Evolutionary conservation across 768 basidiomycete genomes (phyloP).

Genomic region (Gyrodon lividus): DNA sequence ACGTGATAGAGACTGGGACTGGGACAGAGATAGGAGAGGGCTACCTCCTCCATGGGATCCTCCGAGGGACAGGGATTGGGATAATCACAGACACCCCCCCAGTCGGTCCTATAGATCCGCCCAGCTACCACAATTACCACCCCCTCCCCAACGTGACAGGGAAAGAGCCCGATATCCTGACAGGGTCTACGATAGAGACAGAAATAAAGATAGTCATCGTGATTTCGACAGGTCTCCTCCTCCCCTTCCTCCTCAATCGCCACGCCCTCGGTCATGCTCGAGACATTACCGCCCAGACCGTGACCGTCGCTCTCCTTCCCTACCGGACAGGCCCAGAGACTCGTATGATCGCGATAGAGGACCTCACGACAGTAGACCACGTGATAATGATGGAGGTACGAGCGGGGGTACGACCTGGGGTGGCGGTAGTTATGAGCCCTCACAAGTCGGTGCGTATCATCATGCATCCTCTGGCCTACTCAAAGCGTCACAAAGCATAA

Average conservation of each 20-base stretch:
- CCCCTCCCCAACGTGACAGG: too few species aligned
- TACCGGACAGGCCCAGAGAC: constrained; percentile 14
- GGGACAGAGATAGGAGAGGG: constrained; percentile 30
- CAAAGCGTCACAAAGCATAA: not conserved
- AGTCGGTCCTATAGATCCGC: constrained; percentile 21
- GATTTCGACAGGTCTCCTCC: not conserved
- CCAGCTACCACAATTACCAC: constrained; percentile 7
- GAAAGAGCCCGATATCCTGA: constrained; percentile 26
- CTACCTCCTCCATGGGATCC: constrained; percentile 18
- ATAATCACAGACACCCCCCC: constrained; percentile 14
- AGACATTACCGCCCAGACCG: constrained; percentile 13
- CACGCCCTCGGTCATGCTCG: constrained; percentile 17
- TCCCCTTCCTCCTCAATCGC: constrained; percentile 20
- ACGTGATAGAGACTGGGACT: constrained; percentile 19
- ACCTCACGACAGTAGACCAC: constrained; percentile 6
- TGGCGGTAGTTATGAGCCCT: constrained; percentile 4
- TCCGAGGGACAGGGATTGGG: constrained; percentile 24
- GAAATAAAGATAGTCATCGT: constrained; percentile 6
- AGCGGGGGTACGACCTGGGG: constrained; percentile 6
- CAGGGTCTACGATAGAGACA: constrained; percentile 22
- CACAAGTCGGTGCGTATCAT: constrained; percentile 12
- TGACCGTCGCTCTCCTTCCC: constrained; percentile 1
- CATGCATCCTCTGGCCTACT: not conserved
- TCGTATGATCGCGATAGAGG: constrained; percentile 10
- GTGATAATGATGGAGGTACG: constrained; percentile 4